Evolutionary conservation across 805 yeast genomes (phyloP).

Genomic region (Nakazawaea wyomingensis): DNA sequence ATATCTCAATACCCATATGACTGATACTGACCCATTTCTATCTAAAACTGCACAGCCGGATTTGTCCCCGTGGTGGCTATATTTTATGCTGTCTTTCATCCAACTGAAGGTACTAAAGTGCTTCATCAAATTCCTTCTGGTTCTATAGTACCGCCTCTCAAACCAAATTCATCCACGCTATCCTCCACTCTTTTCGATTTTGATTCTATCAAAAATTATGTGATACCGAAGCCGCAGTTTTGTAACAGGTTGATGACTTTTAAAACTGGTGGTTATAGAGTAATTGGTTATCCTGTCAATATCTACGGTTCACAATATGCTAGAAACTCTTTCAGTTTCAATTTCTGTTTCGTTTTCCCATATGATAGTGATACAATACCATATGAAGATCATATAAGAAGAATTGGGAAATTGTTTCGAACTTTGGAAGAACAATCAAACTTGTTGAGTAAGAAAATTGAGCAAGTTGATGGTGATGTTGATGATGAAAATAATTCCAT

Average conservation of each 20-base stretch:
- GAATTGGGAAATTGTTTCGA: constrained; percentile 84
- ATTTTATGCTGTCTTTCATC: constrained; percentile 90
- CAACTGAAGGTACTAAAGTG: constrained; percentile 92
- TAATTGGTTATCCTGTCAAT: constrained; percentile 86
- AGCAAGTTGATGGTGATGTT: constrained; percentile 36
- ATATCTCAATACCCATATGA: neutral
- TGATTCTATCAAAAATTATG: constrained; percentile 80
- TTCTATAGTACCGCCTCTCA: constrained; percentile 40
- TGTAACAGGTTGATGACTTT: constrained; percentile 79
- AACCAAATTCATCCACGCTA: constrained; percentile 29
- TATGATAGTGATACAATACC: constrained; percentile 78
- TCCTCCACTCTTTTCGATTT: constrained; percentile 58
- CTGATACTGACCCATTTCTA: neutral
- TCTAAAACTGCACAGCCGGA: constrained; percentile 33
- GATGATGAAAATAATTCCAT: too few species aligned
- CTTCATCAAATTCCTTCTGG: constrained; percentile 87
- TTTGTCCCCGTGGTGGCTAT: constrained; percentile 86
- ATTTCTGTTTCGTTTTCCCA: constrained; percentile 87
- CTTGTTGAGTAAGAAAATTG: constrained; percentile 53
- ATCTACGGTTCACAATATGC: constrained; percentile 72
- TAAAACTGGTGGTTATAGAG: constrained; percentile 61
- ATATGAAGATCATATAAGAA: constrained; percentile 76
- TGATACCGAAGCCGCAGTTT: constrained; percentile 89
- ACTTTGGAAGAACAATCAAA: constrained; percentile 88
- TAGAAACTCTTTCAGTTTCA: constrained; percentile 88